Evolutionary conservation across 2,329 filamentous ascomycete species (phyloP).

Genomic region (Blastomyces gilchristii): DNA sequence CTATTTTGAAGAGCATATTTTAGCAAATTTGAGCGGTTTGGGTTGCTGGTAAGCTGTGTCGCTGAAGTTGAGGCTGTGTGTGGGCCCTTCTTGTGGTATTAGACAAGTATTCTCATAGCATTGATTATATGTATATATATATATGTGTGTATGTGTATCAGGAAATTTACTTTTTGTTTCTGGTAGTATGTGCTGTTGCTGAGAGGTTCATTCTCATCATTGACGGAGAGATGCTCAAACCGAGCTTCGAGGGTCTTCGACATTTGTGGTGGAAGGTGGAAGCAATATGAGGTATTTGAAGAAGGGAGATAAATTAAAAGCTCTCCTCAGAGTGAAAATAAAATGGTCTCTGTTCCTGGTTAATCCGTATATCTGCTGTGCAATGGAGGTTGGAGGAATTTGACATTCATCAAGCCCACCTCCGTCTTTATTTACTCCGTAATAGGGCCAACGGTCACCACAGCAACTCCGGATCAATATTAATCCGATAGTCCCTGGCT

Average conservation of each 20-base stretch:
- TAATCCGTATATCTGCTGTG: neutral
- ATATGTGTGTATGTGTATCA: neutral
- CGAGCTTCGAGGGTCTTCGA: slow-evolving; percentile 69
- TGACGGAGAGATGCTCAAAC: slow-evolving; percentile 81
- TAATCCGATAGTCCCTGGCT: neutral
- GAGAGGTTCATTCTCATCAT: slow-evolving; percentile 67
- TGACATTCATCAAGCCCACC: neutral
- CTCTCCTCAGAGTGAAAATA: neutral
- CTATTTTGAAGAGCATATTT: slow-evolving; percentile 76
- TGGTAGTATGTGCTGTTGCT: slow-evolving; percentile 48
- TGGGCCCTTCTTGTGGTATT: slow-evolving; percentile 30
- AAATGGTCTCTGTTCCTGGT: neutral
- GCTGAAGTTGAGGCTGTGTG: slow-evolving; percentile 31
- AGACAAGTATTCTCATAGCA: neutral
- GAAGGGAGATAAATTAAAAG: neutral
- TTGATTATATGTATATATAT: neutral
- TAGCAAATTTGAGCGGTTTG: slow-evolving; percentile 67
- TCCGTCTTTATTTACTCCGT: slow-evolving; percentile 3
- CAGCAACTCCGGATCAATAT: slow-evolving; percentile 2
- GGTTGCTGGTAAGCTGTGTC: slow-evolving; percentile 36
- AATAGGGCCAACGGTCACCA: neutral
- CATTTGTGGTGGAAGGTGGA: slow-evolving; percentile 30
- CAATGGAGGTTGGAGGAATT: neutral
- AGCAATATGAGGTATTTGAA: neutral
- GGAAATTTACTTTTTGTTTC: slow-evolving; percentile 62